Evolutionary conservation across 2,329 filamentous ascomycete species (phyloP).

Genomic region (Pseudofabraea citricarpa): DNA sequence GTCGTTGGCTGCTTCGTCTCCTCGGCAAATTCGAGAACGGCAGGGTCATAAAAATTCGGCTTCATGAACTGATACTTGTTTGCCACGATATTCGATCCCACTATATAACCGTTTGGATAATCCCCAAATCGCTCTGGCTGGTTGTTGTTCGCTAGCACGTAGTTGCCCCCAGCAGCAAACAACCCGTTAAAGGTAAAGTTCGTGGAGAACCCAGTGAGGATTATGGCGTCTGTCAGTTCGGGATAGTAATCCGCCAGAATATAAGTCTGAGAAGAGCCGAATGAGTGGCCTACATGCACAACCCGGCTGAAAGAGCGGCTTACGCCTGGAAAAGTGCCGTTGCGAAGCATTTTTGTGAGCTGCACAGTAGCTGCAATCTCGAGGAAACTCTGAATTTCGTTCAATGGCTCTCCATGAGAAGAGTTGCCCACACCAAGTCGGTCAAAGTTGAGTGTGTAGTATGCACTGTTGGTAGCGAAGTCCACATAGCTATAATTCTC

Average conservation of each 20-base stretch:
- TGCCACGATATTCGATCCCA: slow-evolving; percentile 37
- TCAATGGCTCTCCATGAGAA: slow-evolving; percentile 52
- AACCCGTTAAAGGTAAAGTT: slow-evolving; percentile 38
- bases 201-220: slow-evolving; percentile 56
- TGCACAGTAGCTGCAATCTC: slow-evolving; percentile 53
- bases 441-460: slow-evolving; percentile 57
- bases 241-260: slow-evolving; percentile 47
- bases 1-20: slow-evolving; percentile 50
- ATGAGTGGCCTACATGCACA: slow-evolving; percentile 60
- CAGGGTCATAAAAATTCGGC: slow-evolving; percentile 50
- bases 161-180: slow-evolving; percentile 42
- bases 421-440: slow-evolving; percentile 57
- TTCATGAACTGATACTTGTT: slow-evolving; percentile 49
- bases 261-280: slow-evolving; percentile 55
- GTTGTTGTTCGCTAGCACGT: slow-evolving; percentile 35
- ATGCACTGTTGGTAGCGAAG: slow-evolving; percentile 47
- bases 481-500: slow-evolving; percentile 60
- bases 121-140: slow-evolving; percentile 29
- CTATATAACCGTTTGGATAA: slow-evolving; percentile 49
- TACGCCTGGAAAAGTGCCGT: slow-evolving; percentile 39
- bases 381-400: slow-evolving; percentile 52
- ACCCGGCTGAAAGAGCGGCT: slow-evolving; percentile 34
- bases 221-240: slow-evolving; percentile 48
- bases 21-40: slow-evolving; percentile 41
- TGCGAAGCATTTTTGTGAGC: slow-evolving; percentile 45